phyloP scores from a whole-genome alignment of 2,329 filamentous ascomycete genomes.

The Pestalotiopsis sp. region DNA sequence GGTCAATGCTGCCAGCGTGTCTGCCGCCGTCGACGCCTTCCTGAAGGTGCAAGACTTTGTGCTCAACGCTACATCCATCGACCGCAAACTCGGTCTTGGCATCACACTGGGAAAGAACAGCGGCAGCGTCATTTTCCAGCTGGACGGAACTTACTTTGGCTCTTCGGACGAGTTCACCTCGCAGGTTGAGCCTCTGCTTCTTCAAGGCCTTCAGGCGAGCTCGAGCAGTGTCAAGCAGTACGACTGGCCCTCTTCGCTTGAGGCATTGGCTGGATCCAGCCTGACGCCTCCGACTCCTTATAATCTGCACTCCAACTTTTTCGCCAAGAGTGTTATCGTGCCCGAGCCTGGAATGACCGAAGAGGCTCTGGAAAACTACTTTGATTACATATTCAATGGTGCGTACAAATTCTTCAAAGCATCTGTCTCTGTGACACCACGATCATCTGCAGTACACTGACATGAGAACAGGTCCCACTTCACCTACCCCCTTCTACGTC shows the following conservation, averaged over 20 bases:
- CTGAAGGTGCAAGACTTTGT: constrained; percentile 33
- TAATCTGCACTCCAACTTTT: constrained; percentile 30
- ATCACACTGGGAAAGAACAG: constrained; percentile 18
- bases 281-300: constrained; percentile 18
- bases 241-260: constrained; percentile 25
- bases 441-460: neutral
- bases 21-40: neutral
- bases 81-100: constrained; percentile 33
- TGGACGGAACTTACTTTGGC: constrained; percentile 37
- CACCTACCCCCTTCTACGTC: constrained; percentile 31
- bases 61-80: constrained; percentile 29
- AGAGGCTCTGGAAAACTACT: constrained; percentile 26
- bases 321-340: constrained; percentile 36
- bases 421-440: neutral
- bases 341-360: constrained; percentile 27
- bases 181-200: constrained; percentile 27
- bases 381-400: constrained; percentile 21
- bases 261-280: constrained; percentile 17
- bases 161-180: constrained; percentile 22
- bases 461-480: neutral
- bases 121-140: constrained; percentile 23
- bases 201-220: constrained; percentile 22
- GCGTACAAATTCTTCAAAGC: neutral
- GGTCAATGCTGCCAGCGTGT: neutral
- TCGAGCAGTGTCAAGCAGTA: constrained; percentile 13